Percentiles rank a stretch among this genome's conserved stretches.
phyloP scores from a whole-genome alignment of 768 basidiomycete genomes.

The Suillus brevipes region DNA sequence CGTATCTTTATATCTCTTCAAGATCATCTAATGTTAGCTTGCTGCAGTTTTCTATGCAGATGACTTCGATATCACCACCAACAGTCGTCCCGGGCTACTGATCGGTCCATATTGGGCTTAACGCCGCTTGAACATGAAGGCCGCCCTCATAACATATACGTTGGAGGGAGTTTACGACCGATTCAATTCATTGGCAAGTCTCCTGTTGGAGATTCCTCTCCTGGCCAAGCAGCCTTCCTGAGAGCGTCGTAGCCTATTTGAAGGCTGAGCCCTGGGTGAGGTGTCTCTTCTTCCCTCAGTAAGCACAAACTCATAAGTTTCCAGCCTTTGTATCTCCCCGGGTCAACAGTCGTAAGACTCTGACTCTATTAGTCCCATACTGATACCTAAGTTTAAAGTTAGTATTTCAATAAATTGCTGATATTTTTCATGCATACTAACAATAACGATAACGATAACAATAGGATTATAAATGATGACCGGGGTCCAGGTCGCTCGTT shows the following conservation, averaged over 20 bases:
- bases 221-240: neutral
- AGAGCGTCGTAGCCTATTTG: neutral
- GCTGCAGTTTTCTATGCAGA: neutral
- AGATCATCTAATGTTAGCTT: neutral
- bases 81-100: neutral
- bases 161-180: neutral
- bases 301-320: neutral
- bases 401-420: neutral
- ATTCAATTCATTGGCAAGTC: neutral
- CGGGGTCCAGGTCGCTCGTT: neutral
- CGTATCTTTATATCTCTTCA: neutral
- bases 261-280: neutral
- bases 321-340: neutral
- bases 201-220: neutral
- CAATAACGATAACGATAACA: neutral
- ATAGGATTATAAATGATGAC: neutral
- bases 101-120: neutral
- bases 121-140: neutral
- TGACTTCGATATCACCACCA: neutral
- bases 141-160: neutral
- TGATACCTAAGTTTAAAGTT: neutral
- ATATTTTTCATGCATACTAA: neutral
- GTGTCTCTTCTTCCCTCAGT: neutral
- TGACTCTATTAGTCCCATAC: neutral
- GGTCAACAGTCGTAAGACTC: neutral